Evolutionary conservation across 1,284 basidiomycete genomes (phyloP), one percentile per base, ranked within the genome.

Genomic region (Sanghuangporus weigelae): DNA sequence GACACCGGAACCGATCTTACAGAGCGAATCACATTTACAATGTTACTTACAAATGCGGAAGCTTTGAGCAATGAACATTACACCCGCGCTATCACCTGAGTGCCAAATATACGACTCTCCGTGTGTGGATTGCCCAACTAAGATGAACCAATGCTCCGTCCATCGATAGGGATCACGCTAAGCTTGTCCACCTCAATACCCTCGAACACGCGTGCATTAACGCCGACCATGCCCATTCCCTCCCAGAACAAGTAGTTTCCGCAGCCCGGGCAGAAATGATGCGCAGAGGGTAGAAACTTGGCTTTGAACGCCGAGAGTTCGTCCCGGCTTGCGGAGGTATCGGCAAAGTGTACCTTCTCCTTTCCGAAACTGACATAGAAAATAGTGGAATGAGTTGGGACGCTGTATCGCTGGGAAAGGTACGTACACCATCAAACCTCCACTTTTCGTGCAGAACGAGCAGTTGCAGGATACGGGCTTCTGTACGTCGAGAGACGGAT

Each of bases 121-220:
- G 26, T 31, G 26, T 31, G 26, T 31, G 5, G 2, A 31, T 31
- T 31, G 26, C 3, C 26, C 26, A 31, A 31, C 26, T 31, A 31
- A 31, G 26, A 31, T 3, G 26, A 2, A 4, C 26, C 26, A 31
- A 31, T 7, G 11, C 16, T 51, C 26, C 50, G 50, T 26, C 50
- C 50, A n/a, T 51, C 50, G 16, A 23, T 14, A 26, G 21, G 21
- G 7, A 26, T 23, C n/a, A 23, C 23, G n/a, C 7, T 38, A 2
- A 57, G 19, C 12, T 42, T 57, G 19, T 51, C 50, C 23, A 35
- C 31, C 11, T 65, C 60, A 4, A 65, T 49, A 7, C 63, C 63
- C 10, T 65, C 63, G 26, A 62, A 48, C 11, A 44, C 38, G 53
- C 54, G 60, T 19, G 39, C 59, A 35, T 57, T 57, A n/a, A 39